These are phyloP conservation scores for Acmispon strigosus DNA, from an alignment of 306 rosid species.

Conservation along the genomic window DNA sequence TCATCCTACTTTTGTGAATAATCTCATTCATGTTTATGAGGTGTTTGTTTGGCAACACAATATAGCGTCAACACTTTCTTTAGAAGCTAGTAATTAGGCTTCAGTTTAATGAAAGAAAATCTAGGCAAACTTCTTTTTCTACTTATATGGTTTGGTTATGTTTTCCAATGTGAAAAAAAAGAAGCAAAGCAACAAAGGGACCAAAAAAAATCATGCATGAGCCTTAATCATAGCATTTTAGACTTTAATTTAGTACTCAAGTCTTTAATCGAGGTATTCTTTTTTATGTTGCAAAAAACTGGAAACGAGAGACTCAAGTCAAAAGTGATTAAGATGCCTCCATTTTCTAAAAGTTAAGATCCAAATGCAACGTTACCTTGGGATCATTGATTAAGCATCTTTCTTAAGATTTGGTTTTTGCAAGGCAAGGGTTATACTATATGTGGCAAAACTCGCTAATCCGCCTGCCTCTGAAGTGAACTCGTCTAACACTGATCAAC, in stretches of 20 bases:
- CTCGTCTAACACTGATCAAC: no score
- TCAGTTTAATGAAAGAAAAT: not conserved
- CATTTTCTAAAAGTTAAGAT: conserved; percentile 26
- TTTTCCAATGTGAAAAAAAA: not conserved
- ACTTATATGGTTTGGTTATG: not conserved
- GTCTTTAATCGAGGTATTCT: not conserved
- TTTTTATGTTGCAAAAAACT: conserved; percentile 28
- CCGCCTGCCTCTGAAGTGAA: no score
- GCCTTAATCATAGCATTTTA: conserved; percentile 19
- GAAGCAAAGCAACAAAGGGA: not conserved
- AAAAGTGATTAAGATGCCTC: conserved; percentile 32
- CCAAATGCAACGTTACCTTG: conserved; percentile 47
- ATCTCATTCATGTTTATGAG: conserved; percentile 6
- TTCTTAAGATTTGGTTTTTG: conserved; percentile 18
- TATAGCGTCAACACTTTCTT: not conserved
- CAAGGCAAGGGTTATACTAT: conserved; percentile 14
- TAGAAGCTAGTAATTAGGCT: not conserved
- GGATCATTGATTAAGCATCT: conserved; percentile 40
- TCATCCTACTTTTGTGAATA: conserved; percentile 19
- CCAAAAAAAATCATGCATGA: conserved; percentile 19
- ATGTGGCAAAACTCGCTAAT: no score
- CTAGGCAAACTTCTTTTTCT: not conserved
- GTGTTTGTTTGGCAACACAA: not conserved
- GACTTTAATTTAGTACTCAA: not conserved
- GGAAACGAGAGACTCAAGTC: conserved; percentile 23